Percentiles rank a stretch among this genome's conserved stretches.
Conservation (phyloP, 2,329 filamentous ascomycete genomes). For the Sporothrix brunneoviolacea region DNA sequence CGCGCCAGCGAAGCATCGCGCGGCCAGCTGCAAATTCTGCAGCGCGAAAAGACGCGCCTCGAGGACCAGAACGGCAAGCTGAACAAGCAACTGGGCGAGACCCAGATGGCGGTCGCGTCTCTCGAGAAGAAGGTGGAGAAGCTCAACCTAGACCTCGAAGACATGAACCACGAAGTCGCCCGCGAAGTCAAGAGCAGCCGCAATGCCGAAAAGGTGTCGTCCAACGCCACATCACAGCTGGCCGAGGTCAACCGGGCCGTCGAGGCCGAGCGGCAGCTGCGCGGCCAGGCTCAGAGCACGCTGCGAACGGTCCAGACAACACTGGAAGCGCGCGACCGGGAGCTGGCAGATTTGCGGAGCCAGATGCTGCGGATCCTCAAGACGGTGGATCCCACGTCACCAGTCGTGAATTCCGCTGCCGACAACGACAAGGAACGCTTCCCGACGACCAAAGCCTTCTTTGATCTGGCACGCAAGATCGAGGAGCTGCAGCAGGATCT, state of each 20-base stretch:
- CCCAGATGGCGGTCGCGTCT: constrained; percentile 73
- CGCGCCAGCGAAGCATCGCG: constrained; percentile 79
- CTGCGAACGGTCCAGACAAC: constrained; percentile 73
- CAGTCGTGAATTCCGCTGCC: constrained; percentile 48
- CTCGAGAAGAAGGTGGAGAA: constrained; percentile 95
- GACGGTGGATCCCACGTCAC: constrained; percentile 72
- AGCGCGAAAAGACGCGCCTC: constrained; percentile 72
- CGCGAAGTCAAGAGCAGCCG: constrained; percentile 84
- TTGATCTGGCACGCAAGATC: constrained; percentile 78
- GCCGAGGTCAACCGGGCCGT: constrained; percentile 84
- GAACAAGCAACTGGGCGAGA: constrained; percentile 76
- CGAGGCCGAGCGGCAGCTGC: constrained; percentile 82
- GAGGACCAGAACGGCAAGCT: constrained; percentile 80
- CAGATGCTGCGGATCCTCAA: constrained; percentile 79
- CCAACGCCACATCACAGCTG: constrained; percentile 71
- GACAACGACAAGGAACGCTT: constrained; percentile 31
- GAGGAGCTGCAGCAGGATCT: constrained; percentile 86
- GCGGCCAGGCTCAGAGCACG: constrained; percentile 77
- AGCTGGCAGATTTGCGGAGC: constrained; percentile 71
- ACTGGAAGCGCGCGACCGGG: constrained; percentile 71
- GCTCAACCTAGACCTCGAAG: constrained; percentile 77
- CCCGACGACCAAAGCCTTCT: constrained; percentile 30
- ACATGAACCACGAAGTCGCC: constrained; percentile 85
- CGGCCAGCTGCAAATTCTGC: constrained; percentile 66
- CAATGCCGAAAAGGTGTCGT: constrained; percentile 83